Evolutionary conservation across 306 rosid species (phyloP), one percentile per base, ranked within the genome.

Genomic region (Abrus pulchellus): DNA sequence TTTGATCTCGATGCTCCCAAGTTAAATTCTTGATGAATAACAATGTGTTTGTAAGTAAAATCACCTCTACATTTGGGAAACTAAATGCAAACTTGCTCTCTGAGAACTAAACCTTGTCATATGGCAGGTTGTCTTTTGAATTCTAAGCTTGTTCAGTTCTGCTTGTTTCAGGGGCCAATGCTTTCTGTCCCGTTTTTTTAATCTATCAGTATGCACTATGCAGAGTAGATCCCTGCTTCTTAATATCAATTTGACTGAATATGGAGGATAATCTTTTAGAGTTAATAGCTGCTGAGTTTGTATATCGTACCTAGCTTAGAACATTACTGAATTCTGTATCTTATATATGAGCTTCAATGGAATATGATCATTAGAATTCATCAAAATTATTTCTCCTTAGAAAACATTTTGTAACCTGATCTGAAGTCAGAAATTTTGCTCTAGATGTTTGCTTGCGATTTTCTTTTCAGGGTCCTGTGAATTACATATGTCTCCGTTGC

Each of bases 401-500:
- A 27, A 60, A 53, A 49, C 41, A 32, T 43, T 67, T 36, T 13
- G 28, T n/a, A 43, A 29, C 82, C 78, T 11, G 27, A 20, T 54
- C 12, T 40, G 52, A 76, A 33, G 41, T 67, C 76, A 29, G 34
- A 77, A 72, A 28, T 34, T 54, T 66, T 32, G 8, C 30, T 56
- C 20, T 50, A 7, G 9, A 69, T 65, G 43, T 33, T 76, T 82
- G 64, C 44, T 62, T 61, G 33, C 29, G 33, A 56, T 49, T 78
- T 48, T 61, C 61, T 74, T 73, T 74, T 70, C 92, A 94, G 98
- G 92, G 91, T 80, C 98, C 98, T 28, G 93, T 94, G 64, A 94
- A 88, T 81, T 94, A 28, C 41, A 33, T 94, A 3, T 85, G 75
- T 55, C 94, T 94, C 54, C 94, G 85, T 75, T 89, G 89, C 64